A percentile compares a stretch with the other conserved stretches of the same genome.
Conservation (phyloP, 2,329 filamentous ascomycete species). For the Ophiocordyceps robertsii region DNA sequence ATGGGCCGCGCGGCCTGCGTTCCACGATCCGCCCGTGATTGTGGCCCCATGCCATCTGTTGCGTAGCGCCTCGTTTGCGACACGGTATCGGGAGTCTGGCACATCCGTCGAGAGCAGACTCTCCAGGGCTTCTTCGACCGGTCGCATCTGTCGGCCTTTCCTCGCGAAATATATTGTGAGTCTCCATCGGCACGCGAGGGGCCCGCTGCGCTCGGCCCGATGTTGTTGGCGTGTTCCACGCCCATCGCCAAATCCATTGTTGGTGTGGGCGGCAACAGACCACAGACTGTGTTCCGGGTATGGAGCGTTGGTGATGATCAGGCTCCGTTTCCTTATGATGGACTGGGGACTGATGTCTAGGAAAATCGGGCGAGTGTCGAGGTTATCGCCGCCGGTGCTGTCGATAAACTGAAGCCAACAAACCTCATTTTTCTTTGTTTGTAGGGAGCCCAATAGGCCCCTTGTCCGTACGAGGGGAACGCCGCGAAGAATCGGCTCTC, state of each 20-base stretch:
- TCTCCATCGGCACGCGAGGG: conserved; percentile 40
- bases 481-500: conserved; percentile 21
- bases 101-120: conserved; percentile 19
- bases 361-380: conserved; percentile 16
- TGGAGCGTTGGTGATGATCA: conserved; percentile 41
- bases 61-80: conserved; percentile 17
- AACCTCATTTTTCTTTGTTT: conserved; percentile 29
- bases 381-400: conserved; percentile 16
- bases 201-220: conserved; percentile 8
- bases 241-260: not conserved
- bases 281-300: conserved; percentile 23
- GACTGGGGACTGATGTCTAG: conserved; percentile 26
- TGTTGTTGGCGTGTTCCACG: not conserved
- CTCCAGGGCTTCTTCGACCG: conserved; percentile 22
- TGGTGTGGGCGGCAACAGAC: not conserved
- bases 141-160: conserved; percentile 9
- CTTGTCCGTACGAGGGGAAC: conserved; percentile 21
- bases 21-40: conserved; percentile 18
- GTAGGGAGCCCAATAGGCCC: too few species aligned
- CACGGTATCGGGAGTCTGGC: conserved; percentile 11
- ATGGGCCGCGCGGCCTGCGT: not conserved
- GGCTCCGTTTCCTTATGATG: conserved; percentile 24
- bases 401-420: conserved; percentile 23
- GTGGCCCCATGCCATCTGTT: conserved; percentile 17
- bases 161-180: conserved; percentile 13